phyloP scores from a whole-genome alignment of 306 rosid genomes.

The Vicia faba region DNA sequence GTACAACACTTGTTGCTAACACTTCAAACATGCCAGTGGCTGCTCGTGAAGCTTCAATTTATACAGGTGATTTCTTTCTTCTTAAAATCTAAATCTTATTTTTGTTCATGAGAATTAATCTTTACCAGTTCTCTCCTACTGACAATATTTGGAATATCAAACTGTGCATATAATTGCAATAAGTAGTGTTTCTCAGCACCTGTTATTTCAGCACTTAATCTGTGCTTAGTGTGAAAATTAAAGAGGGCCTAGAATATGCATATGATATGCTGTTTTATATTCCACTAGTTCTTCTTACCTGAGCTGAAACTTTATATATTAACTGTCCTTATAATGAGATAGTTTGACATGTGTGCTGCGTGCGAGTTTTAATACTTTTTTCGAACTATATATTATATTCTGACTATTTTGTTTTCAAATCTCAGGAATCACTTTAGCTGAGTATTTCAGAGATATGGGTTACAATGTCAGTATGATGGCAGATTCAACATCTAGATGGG shows the following conservation, averaged over 20 bases:
- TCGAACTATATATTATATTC: not conserved
- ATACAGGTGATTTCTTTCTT: conserved; percentile 68
- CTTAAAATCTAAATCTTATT: not conserved
- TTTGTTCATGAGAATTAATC: conserved; percentile 2
- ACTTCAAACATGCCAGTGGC: conserved; percentile 99
- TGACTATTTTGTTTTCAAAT: conserved; percentile 35
- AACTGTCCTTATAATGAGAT: conserved; percentile 4
- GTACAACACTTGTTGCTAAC: conserved; percentile 98
- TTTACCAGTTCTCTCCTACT: conserved; percentile 17
- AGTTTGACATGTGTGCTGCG: conserved; percentile 19
- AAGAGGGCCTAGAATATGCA: conserved; percentile 4
- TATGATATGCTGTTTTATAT: conserved; percentile 21
- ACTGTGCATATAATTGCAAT: conserved; percentile 27
- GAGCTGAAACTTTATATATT: conserved; percentile 26
- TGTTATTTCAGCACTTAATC: conserved; percentile 22
- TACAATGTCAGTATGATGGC: conserved; percentile 99
- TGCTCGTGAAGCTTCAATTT: conserved; percentile 99
- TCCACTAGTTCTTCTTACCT: conserved; percentile 21
- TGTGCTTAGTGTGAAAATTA: conserved; percentile 18
- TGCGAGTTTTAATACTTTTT: conserved; percentile 11
- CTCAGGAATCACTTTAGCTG: conserved; percentile 95
- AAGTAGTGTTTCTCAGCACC: conserved; percentile 12
- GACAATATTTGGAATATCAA: conserved; percentile 23
- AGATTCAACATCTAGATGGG: conserved; percentile 99
- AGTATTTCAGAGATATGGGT: conserved; percentile 99